phyloP scores from a whole-genome alignment of 176 grass and related monocot species.

The Cocos nucifera region DNA sequence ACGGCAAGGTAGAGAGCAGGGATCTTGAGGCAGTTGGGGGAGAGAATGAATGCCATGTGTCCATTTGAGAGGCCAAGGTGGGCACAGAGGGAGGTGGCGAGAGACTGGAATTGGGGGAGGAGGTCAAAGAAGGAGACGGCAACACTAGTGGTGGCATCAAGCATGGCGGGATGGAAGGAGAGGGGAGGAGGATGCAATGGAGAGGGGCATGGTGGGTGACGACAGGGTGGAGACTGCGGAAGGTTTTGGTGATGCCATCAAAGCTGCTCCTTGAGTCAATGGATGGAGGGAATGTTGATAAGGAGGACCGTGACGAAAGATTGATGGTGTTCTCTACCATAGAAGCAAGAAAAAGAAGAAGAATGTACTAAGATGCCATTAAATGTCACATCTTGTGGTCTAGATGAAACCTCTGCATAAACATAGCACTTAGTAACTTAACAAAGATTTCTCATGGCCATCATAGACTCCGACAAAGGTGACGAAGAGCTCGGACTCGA shows the following conservation, averaged over 20 bases:
- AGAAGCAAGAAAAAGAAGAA: too few relatives aligned
- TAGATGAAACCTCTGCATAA: constrained; percentile 50
- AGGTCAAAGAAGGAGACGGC: constrained; percentile 19
- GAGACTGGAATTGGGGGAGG: constrained; percentile 15
- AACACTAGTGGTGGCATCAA: constrained; percentile 25
- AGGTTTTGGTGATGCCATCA: constrained; percentile 1
- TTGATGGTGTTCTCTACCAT: too few relatives aligned
- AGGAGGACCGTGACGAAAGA: too few relatives aligned
- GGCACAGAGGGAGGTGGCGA: constrained; percentile 16
- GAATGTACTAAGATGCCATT: constrained; percentile 18
- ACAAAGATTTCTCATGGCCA: too few relatives aligned
- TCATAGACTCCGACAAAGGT: constrained; percentile 55
- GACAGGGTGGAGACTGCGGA: constrained; percentile 6
- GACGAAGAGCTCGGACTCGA: constrained; percentile 65
- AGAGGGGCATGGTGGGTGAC: neutral
- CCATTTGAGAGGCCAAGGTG: neutral
- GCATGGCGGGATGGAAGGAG: constrained; percentile 10
- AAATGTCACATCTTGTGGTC: constrained; percentile 26
- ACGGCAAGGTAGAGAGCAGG: neutral
- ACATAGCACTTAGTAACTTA: constrained; percentile 1
- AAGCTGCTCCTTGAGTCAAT: neutral
- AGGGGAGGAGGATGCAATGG: neutral
- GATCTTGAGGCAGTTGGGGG: neutral
- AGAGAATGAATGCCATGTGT: constrained; percentile 2
- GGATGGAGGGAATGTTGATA: too few relatives aligned